These are phyloP conservation scores for Postia placenta DNA, from an alignment of 768 basidiomycete genomes.

Conservation along the genomic window DNA sequence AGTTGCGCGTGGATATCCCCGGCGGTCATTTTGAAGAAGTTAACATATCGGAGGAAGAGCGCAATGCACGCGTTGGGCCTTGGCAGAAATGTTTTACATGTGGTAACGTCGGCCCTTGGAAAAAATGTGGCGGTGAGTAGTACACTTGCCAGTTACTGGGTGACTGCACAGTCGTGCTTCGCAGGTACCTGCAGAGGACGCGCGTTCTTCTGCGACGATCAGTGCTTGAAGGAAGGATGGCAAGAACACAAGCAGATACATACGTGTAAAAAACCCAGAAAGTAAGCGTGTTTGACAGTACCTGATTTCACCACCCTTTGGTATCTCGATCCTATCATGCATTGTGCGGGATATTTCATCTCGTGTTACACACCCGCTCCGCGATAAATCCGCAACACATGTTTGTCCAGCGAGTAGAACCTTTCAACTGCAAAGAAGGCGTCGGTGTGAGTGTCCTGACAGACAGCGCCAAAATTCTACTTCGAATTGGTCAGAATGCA, in stretches of 20 bases:
- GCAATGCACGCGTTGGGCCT: slow-evolving; percentile 32
- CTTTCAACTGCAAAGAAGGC: too few relatives aligned
- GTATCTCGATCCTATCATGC: too few relatives aligned
- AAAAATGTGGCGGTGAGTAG: slow-evolving; percentile 32
- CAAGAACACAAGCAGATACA: slow-evolving; percentile 15
- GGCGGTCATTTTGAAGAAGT: slow-evolving; percentile 32
- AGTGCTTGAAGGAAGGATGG: slow-evolving; percentile 16
- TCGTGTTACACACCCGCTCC: too few relatives aligned
- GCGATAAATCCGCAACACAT: too few relatives aligned
- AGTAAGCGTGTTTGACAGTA: too few relatives aligned
- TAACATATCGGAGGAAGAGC: slow-evolving; percentile 30
- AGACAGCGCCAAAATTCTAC: too few relatives aligned
- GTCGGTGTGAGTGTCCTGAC: too few relatives aligned
- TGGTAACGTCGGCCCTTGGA: slow-evolving; percentile 31
- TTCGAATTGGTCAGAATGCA: too few relatives aligned
- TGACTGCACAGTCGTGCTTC: not conserved
- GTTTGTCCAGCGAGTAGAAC: too few relatives aligned
- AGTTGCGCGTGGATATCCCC: slow-evolving; percentile 30
- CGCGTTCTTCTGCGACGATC: slow-evolving; percentile 13
- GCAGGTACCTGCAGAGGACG: slow-evolving; percentile 14
- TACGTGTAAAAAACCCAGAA: slow-evolving; percentile 3
- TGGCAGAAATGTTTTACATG: slow-evolving; percentile 37
- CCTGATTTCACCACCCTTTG: too few relatives aligned
- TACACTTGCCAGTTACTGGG: not conserved
- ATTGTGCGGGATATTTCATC: too few relatives aligned